Percentiles rank a stretch among this genome's conserved stretches.
These are phyloP conservation scores for Sordaria brevicollis DNA, from an alignment of 495 filamentous ascomycete genomes.

Conservation along the genomic window DNA sequence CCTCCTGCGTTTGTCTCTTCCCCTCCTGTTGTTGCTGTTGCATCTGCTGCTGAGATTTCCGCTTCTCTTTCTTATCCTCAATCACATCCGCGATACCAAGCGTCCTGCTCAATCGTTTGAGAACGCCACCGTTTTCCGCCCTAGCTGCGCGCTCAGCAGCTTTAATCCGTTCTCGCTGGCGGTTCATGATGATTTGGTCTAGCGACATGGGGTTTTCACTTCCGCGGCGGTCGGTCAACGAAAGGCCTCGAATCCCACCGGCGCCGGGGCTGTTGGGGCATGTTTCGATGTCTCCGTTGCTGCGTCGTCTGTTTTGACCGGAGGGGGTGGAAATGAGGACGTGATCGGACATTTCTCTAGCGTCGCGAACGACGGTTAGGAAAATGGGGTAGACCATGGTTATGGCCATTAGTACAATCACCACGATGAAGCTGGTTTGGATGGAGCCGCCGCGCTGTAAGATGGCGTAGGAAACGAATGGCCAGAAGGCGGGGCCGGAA, in stretches of 20 bases:
- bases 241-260: not conserved
- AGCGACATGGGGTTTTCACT: not conserved
- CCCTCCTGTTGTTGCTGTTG: not conserved
- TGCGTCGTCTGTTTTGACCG: not conserved
- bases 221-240: not conserved
- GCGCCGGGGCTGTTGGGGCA: not conserved
- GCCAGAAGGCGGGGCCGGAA: conserved; percentile 56
- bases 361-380: conserved; percentile 26
- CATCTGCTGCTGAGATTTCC: not conserved
- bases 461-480: conserved; percentile 46
- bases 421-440: conserved; percentile 24
- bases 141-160: not conserved
- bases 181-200: not conserved
- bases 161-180: not conserved
- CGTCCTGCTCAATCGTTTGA: not conserved
- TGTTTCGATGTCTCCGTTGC: not conserved
- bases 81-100: not conserved
- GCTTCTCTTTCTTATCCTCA: not conserved
- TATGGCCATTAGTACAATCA: conserved; percentile 23
- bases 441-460: conserved; percentile 17
- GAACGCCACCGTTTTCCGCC: not conserved
- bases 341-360: conserved; percentile 26
- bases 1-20: not conserved
- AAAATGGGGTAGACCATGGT: conserved; percentile 29
- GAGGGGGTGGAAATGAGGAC: not conserved